Conservation (phyloP, 2,329 filamentous ascomycete genomes). For the Colletotrichum truncatum region DNA sequence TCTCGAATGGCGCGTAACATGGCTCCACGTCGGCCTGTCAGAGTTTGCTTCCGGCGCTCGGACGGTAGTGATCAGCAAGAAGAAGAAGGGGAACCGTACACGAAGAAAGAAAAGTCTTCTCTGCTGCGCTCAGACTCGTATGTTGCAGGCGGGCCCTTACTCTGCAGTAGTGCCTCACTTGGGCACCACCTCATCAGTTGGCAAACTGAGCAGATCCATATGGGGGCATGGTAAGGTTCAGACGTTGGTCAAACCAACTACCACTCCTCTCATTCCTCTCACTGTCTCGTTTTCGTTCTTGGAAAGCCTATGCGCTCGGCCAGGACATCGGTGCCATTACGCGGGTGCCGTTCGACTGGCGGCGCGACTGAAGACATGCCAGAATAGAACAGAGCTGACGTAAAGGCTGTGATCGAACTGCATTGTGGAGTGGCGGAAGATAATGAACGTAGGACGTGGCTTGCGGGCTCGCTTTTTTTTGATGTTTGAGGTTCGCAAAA, state of each 20-base stretch:
- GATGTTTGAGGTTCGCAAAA: too few species aligned
- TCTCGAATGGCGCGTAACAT: neutral
- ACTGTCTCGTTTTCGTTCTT: neutral
- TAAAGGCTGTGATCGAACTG: neutral
- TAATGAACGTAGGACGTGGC: too few species aligned
- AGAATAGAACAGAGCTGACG: neutral
- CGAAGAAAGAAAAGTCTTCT: neutral
- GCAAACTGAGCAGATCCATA: neutral
- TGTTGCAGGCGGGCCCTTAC: slow-evolving; percentile 7
- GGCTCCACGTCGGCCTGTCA: neutral
- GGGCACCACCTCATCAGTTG: neutral
- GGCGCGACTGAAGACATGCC: neutral
- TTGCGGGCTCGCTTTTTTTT: too few species aligned
- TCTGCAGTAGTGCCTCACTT: neutral
- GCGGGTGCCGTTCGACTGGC: neutral
- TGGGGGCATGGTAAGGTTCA: neutral
- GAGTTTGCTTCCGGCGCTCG: slow-evolving; percentile 9
- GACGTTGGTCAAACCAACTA: neutral
- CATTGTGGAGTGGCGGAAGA: too few species aligned
- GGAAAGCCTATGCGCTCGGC: neutral
- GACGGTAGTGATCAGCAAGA: slow-evolving; percentile 13
- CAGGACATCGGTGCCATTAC: neutral
- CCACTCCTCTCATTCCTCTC: neutral
- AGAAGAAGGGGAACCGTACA: neutral
- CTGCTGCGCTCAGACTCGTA: slow-evolving; percentile 11